A percentile compares a stretch with the other conserved stretches of the same genome.
These are phyloP conservation scores for Colletotrichum nymphaeae DNA, from an alignment of 2,329 filamentous ascomycete genomes.

Conservation along the genomic window DNA sequence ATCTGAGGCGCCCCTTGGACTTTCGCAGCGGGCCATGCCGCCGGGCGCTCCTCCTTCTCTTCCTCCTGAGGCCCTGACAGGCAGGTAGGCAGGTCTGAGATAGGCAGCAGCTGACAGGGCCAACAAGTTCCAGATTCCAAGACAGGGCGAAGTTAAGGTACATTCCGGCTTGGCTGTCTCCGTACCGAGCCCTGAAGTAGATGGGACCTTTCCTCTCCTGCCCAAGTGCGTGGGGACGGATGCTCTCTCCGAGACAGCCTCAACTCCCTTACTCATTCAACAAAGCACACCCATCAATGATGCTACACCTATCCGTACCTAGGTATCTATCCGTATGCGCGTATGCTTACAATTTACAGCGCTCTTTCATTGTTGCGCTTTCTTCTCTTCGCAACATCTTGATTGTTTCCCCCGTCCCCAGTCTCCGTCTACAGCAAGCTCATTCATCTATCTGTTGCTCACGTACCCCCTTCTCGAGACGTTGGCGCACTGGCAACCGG, in stretches of 20 bases:
- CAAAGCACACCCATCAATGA: not conserved
- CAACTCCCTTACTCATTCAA: not conserved
- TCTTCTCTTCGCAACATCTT: not conserved
- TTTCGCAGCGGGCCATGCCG: not conserved
- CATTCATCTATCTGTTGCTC: not conserved
- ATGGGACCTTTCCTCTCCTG: not conserved
- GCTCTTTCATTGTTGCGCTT: not conserved
- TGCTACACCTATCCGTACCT: too few species aligned
- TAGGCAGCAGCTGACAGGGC: not conserved
- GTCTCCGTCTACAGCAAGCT: not conserved
- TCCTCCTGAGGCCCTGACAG: too few species aligned
- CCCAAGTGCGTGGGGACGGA: not conserved
- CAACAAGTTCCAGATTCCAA: not conserved
- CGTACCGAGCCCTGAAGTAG: not conserved
- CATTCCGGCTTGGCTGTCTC: not conserved
- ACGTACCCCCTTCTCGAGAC: not conserved
- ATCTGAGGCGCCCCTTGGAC: not conserved
- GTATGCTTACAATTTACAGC: too few species aligned
- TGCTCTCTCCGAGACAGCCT: not conserved
- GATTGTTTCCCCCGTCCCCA: not conserved
- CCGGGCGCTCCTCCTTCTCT: not conserved
- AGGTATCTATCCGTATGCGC: too few species aligned
- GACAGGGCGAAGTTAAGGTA: not conserved
- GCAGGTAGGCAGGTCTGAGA: not conserved
- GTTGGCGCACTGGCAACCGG: not conserved